A percentile compares a stretch with the other conserved stretches of the same genome.
phyloP scores from a whole-genome alignment of 163 green algal species.

The Botryococcus braunii region DNA sequence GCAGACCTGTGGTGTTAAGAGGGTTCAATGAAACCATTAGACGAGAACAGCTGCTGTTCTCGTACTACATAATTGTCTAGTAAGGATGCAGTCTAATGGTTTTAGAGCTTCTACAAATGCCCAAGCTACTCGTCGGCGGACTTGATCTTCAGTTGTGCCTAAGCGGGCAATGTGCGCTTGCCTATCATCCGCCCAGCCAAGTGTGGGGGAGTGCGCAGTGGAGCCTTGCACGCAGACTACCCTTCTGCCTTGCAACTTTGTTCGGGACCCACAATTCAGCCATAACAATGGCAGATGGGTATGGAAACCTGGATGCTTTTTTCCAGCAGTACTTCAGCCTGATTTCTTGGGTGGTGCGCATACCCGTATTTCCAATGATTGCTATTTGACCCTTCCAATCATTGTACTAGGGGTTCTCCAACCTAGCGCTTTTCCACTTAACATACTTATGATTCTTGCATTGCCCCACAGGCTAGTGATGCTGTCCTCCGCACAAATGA shows the following conservation, averaged over 20 bases:
- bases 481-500: conserved; percentile 56
- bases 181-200: no score
- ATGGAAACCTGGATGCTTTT: conserved; percentile 53
- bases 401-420: background rate
- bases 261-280: conserved; percentile 67
- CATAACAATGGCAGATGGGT: conserved; percentile 68
- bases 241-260: conserved; percentile 49
- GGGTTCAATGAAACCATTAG: no score
- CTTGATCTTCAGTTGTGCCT: no score
- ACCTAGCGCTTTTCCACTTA: background rate
- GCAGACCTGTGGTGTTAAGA: no score
- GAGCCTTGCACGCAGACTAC: conserved; percentile 28
- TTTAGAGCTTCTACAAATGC: no score
- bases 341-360: conserved; percentile 41
- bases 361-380: no score
- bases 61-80: no score
- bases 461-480: conserved; percentile 14
- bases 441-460: background rate
- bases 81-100: no score
- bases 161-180: no score
- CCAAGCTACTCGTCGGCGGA: no score
- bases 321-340: conserved; percentile 48
- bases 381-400: background rate
- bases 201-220: no score
- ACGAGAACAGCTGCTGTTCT: no score